phyloP scores from a whole-genome alignment of 768 basidiomycete genomes.

The Tricholoma bakamatsutake region DNA sequence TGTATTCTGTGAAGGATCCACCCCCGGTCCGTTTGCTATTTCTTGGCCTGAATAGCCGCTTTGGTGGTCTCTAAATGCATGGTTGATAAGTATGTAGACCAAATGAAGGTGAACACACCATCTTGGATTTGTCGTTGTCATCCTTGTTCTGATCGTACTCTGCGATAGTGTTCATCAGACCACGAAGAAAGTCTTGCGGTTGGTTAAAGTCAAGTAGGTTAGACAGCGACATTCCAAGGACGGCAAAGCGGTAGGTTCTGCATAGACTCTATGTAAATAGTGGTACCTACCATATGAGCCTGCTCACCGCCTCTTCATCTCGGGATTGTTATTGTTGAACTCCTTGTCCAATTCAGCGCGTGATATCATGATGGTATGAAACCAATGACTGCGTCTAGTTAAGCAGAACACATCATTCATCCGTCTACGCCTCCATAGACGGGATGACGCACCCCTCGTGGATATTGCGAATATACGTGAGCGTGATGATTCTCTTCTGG shows the following conservation, averaged over 20 bases:
- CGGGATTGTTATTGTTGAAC: constrained; percentile 69
- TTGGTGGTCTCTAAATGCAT: constrained; percentile 20
- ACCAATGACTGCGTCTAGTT: constrained; percentile 75
- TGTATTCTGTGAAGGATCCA: constrained; percentile 54
- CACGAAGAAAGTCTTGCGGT: constrained; percentile 73
- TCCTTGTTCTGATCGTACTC: constrained; percentile 80
- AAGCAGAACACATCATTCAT: not conserved
- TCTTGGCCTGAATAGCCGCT: constrained; percentile 60
- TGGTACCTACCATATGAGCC: not conserved
- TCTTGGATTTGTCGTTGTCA: constrained; percentile 67
- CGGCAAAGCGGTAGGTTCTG: constrained; percentile 78
- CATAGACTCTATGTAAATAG: not conserved
- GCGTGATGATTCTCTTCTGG: constrained; percentile 77
- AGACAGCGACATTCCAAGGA: constrained; percentile 83
- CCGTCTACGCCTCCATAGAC: constrained; percentile 1
- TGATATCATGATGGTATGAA: constrained; percentile 80
- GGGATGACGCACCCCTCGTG: constrained; percentile 69
- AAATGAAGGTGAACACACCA: constrained; percentile 36
- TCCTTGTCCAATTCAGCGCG: constrained; percentile 65
- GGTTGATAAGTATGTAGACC: constrained; percentile 3
- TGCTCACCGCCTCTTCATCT: constrained; percentile 74
- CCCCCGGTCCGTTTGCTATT: constrained; percentile 44
- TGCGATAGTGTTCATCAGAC: constrained; percentile 60
- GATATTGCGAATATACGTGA: constrained; percentile 80
- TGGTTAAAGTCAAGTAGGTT: constrained; percentile 76